Percentiles rank a stretch among this genome's conserved stretches.
phyloP scores from a whole-genome alignment of 495 filamentous ascomycete species.

The Neurospora sp. region DNA sequence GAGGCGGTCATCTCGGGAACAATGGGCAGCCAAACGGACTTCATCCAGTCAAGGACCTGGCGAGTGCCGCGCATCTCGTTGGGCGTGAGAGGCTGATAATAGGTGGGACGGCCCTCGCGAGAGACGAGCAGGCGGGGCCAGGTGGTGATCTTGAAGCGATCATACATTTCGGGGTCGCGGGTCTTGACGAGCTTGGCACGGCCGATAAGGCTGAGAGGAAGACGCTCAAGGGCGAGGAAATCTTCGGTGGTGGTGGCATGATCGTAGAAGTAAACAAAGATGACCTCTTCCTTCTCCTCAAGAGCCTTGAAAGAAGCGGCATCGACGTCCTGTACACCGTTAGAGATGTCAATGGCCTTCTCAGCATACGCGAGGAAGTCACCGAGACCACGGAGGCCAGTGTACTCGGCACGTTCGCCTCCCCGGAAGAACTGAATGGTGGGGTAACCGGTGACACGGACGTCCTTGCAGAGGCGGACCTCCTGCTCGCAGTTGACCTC shows the following conservation, averaged over 20 bases:
- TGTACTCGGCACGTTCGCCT: slow-evolving; percentile 85
- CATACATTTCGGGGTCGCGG: slow-evolving; percentile 56
- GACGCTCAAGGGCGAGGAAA: slow-evolving; percentile 74
- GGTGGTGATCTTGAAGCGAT: slow-evolving; percentile 86
- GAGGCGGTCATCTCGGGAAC: slow-evolving; percentile 87
- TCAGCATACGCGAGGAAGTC: slow-evolving; percentile 80
- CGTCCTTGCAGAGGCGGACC: slow-evolving; percentile 79
- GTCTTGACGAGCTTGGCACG: slow-evolving; percentile 89
- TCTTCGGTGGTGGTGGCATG: slow-evolving; percentile 87
- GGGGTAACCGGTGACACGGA: slow-evolving; percentile 65
- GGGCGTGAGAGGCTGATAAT: slow-evolving; percentile 75
- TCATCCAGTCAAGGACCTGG: slow-evolving; percentile 84
- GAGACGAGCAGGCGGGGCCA: slow-evolving; percentile 89
- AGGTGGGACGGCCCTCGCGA: slow-evolving; percentile 76
- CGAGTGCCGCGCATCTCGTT: slow-evolving; percentile 81
- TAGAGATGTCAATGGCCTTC: slow-evolving; percentile 70
- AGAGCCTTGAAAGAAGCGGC: slow-evolving; percentile 65
- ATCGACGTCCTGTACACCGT: slow-evolving; percentile 71
- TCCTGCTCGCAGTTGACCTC: slow-evolving; percentile 93
- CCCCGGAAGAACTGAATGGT: slow-evolving; percentile 91
- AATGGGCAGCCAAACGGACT: slow-evolving; percentile 91
- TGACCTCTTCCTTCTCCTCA: slow-evolving; percentile 87
- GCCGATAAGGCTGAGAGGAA: slow-evolving; percentile 78
- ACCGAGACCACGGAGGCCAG: slow-evolving; percentile 83
- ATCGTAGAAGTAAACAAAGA: slow-evolving; percentile 96